phyloP scores from a whole-genome alignment of 371 early-diverging fungal genomes.

The Rhizopus sp. region DNA sequence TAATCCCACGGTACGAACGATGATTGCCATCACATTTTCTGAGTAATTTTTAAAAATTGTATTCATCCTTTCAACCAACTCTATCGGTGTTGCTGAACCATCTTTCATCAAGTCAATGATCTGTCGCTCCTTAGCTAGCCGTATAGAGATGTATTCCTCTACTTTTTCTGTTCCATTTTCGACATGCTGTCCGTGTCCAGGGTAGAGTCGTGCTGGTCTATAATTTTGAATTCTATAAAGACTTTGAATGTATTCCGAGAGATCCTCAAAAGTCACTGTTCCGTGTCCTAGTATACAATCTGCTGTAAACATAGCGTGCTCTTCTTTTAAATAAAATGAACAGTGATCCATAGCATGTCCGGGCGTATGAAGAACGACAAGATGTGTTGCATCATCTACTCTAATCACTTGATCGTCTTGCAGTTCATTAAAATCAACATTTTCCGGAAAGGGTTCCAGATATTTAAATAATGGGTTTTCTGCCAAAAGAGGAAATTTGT shows the following conservation, averaged over 20 bases:
- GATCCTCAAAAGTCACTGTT: slow-evolving; percentile 68
- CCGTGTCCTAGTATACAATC: slow-evolving; percentile 80
- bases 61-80: slow-evolving; percentile 9
- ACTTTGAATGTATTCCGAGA: slow-evolving; percentile 63
- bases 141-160: slow-evolving; percentile 20
- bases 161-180: slow-evolving; percentile 29
- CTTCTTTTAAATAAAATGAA: slow-evolving; percentile 62
- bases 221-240: slow-evolving; percentile 48
- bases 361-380: slow-evolving; percentile 60
- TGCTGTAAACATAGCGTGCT: slow-evolving; percentile 67
- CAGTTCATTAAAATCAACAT: slow-evolving; percentile 26
- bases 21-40: not conserved
- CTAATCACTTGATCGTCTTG: slow-evolving; percentile 52
- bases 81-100: not conserved
- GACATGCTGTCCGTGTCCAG: slow-evolving; percentile 64
- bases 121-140: slow-evolving; percentile 30
- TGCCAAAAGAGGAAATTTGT: slow-evolving; percentile 27
- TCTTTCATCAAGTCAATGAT: slow-evolving; percentile 25
- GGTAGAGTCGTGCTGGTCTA: slow-evolving; percentile 29
- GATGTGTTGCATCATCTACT: slow-evolving; percentile 48
- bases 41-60: not conserved
- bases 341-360: slow-evolving; percentile 78
- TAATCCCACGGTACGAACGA: slow-evolving; percentile 17
- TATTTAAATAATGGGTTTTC: slow-evolving; percentile 10
- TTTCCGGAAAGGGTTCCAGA: slow-evolving; percentile 29